phyloP scores from a whole-genome alignment of 768 basidiomycete species.

The Phallus indusiatus region DNA sequence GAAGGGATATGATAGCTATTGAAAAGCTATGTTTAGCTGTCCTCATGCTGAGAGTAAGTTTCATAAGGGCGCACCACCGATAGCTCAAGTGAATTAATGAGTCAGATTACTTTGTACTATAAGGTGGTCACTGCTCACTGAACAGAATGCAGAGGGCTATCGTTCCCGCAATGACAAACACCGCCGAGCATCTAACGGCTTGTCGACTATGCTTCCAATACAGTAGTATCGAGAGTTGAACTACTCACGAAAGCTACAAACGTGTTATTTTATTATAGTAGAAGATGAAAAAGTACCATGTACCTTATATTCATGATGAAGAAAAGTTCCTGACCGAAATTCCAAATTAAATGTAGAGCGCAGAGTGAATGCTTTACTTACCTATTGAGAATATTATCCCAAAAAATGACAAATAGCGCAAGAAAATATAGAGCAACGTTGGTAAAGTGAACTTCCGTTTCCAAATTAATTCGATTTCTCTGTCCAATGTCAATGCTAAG shows the following conservation, averaged over 20 bases:
- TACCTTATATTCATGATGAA: not conserved
- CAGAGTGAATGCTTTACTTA: not conserved
- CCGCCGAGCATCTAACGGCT: not conserved
- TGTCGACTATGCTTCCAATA: not conserved
- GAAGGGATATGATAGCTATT: not conserved
- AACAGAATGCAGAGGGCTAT: not conserved
- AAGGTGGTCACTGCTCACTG: not conserved
- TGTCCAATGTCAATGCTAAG: not conserved
- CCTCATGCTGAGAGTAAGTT: no score
- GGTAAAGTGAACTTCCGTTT: not conserved
- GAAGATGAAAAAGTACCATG: not conserved
- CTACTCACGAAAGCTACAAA: not conserved
- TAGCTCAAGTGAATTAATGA: not conserved
- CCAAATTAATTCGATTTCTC: not conserved
- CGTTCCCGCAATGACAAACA: not conserved
- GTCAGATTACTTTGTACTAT: not conserved
- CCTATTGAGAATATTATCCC: not conserved
- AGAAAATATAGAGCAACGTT: not conserved
- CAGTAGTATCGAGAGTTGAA: not conserved
- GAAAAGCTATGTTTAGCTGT: no score
- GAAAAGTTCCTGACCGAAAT: not conserved
- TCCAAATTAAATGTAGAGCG: not conserved
- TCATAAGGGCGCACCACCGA: not conserved
- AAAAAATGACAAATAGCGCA: not conserved
- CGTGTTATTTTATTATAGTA: not conserved